Base-by-base conservation (phyloP, 257 asterid genomes). In the Salvia miltiorrhiza region DNA sequence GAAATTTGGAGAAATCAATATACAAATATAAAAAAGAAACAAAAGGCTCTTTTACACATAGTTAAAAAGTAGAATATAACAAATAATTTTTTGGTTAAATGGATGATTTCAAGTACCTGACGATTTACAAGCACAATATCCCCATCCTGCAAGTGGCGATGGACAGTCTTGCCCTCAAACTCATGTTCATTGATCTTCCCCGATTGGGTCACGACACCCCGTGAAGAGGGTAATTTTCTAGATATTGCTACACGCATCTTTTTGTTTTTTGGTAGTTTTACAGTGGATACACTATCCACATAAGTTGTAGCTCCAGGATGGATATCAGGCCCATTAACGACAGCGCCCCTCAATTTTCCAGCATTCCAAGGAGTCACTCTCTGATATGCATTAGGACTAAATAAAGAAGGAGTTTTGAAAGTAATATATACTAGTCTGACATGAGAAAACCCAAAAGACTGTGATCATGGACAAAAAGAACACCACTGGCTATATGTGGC, bases 361-460 rank as follows among this genome's bases (percentile, higher is more conserved):
- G 80, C 88, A 86, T 90, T 93, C 99, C 99, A 90, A 68, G 96
- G 95, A 73, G 97, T 93, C 79, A 93, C 95, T 80, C 92, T 88
- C 99, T 93, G 88, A 65, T 67, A 47, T 39, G 72, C 19, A 59
- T 63, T 6, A 41, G 17, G 7, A 55, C 37, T 16, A 76, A 50
- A 73, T 35, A 23, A 52, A 59, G 9, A 24, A 44, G 47, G 63
- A 30, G 40, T 64, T 21, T n/a, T 28, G 11, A 35, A 10, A 32
- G 40, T 19, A 21, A 66, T 66, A 57, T 32, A 35, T 23, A 2
- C 43, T 16, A 7, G 47, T 14, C 40, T 19, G 67, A 14, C 9
- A 56, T 1, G 33, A 56, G 48, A 20, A 65, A 44, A 21, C 23
- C 10, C n/a, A 7, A 67, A 61, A 7, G 47, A 24, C 30, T 23